A percentile compares a stretch with the other conserved stretches of the same genome.
Conservation (phyloP, 208 protist genomes). For the Wallacemonas rigidus region DNA sequence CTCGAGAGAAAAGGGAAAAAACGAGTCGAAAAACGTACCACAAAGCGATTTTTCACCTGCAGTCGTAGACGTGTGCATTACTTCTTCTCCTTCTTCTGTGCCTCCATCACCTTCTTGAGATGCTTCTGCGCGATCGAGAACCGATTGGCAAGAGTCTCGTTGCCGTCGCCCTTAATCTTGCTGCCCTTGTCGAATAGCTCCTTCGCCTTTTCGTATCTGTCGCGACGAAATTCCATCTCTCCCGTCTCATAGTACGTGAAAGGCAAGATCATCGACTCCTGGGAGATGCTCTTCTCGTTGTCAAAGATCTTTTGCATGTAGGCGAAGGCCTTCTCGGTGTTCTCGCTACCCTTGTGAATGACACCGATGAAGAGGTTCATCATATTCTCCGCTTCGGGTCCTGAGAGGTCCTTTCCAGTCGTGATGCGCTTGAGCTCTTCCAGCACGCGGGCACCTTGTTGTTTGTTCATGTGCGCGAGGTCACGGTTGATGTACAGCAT, state of each 20-base stretch:
- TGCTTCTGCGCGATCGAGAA: slow-evolving; percentile 91
- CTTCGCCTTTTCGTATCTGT: slow-evolving; percentile 69
- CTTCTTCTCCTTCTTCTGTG: slow-evolving; percentile 22
- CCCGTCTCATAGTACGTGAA: slow-evolving; percentile 88
- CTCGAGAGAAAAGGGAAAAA: slow-evolving; percentile 10
- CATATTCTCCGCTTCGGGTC: slow-evolving; percentile 82
- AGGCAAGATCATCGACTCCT: slow-evolving; percentile 88
- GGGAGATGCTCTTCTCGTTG: slow-evolving; percentile 75
- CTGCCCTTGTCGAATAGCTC: slow-evolving; percentile 80
- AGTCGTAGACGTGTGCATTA: too few species aligned
- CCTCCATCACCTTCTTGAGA: slow-evolving; percentile 66
- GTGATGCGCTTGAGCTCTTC: slow-evolving; percentile 66
- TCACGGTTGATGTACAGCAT: slow-evolving; percentile 93
- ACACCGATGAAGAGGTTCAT: slow-evolving; percentile 83
- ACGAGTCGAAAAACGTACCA: neutral
- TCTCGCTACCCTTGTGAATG: slow-evolving; percentile 86
- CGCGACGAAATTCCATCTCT: slow-evolving; percentile 85
- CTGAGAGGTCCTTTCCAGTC: slow-evolving; percentile 60
- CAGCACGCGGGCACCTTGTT: slow-evolving; percentile 73
- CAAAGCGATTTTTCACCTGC: too few species aligned
- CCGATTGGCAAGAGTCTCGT: slow-evolving; percentile 86
- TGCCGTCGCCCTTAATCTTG: slow-evolving; percentile 86
- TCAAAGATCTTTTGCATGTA: slow-evolving; percentile 79
- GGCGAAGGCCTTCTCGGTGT: slow-evolving; percentile 53
- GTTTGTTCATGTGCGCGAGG: slow-evolving; percentile 87